phyloP scores from a whole-genome alignment of 2,329 filamentous ascomycete genomes.

The Purpureocillium takamizusanense region DNA sequence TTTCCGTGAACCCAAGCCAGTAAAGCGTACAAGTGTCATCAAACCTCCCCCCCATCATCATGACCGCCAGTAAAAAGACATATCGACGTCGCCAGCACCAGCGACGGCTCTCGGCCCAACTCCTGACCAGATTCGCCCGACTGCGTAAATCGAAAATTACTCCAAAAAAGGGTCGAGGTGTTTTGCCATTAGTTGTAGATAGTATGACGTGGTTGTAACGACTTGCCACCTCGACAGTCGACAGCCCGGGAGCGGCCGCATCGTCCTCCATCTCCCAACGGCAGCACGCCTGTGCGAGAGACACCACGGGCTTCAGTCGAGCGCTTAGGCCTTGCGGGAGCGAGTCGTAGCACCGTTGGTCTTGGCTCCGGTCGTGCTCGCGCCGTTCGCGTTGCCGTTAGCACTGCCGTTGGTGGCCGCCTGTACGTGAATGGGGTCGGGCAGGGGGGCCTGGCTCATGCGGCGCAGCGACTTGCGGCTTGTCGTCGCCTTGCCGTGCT shows the following conservation, averaged over 20 bases:
- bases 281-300: too few relatives aligned
- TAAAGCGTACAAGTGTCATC: conserved; percentile 17
- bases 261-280: too few relatives aligned
- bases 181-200: background rate
- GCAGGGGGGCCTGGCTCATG: conserved; percentile 59
- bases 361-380: conserved; percentile 45
- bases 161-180: conserved; percentile 5
- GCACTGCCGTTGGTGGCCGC: conserved; percentile 40
- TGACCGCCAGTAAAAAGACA: conserved; percentile 15
- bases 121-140: conserved; percentile 1
- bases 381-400: conserved; percentile 43
- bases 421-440: conserved; percentile 71
- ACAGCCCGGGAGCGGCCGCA: too few relatives aligned
- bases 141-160: conserved; percentile 1
- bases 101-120: conserved; percentile 10
- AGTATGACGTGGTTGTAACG: background rate
- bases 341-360: conserved; percentile 53
- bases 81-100: conserved; percentile 10
- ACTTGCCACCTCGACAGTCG: background rate
- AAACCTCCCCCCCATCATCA: conserved; percentile 19
- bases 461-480: conserved; percentile 68
- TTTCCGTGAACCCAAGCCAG: conserved; percentile 6
- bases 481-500: conserved; percentile 68
- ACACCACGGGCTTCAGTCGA: too few relatives aligned
- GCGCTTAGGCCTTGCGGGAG: conserved; percentile 54